These are phyloP conservation scores for Juglanconis oblonga DNA, from an alignment of 2,329 filamentous ascomycete species.

Conservation along the genomic window DNA sequence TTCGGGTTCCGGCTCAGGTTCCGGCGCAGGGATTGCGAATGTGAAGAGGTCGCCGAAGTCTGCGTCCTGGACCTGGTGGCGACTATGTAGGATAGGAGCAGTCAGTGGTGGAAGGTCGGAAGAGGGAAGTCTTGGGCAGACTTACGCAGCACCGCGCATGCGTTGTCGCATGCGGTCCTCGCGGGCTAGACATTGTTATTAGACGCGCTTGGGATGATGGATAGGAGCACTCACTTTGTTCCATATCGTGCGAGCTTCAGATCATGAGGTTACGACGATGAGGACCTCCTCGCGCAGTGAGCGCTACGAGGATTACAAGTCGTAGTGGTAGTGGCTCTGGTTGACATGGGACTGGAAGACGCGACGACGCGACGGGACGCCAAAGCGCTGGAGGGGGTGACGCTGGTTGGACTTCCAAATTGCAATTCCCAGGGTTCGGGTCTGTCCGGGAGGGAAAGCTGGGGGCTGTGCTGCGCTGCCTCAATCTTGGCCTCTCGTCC, in stretches of 20 bases:
- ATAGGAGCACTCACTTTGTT: conserved; percentile 26
- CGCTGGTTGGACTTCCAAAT: too few species aligned
- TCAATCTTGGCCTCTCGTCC: neutral
- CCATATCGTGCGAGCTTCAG: conserved; percentile 27
- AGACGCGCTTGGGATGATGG: neutral
- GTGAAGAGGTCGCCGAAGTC: conserved; percentile 54
- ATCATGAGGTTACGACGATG: neutral
- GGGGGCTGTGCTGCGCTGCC: neutral
- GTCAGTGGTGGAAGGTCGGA: neutral
- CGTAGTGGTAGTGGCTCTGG: too few species aligned
- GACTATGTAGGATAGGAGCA: conserved; percentile 31
- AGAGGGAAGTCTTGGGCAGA: neutral
- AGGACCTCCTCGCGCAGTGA: neutral
- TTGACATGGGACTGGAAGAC: neutral
- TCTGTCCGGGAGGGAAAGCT: neutral
- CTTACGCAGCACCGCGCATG: conserved; percentile 63
- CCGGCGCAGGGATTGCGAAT: conserved; percentile 22
- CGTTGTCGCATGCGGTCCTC: conserved; percentile 63
- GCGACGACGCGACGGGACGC: conserved; percentile 2
- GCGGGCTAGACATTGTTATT: conserved; percentile 39
- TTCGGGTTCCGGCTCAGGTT: conserved; percentile 15
- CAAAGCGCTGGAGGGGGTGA: neutral
- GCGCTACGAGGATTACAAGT: too few species aligned
- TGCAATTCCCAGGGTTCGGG: neutral
- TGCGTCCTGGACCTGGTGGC: conserved; percentile 57